These are phyloP conservation scores for Durio zibethinus DNA, from an alignment of 345 rosid genomes.

Conservation along the genomic window DNA sequence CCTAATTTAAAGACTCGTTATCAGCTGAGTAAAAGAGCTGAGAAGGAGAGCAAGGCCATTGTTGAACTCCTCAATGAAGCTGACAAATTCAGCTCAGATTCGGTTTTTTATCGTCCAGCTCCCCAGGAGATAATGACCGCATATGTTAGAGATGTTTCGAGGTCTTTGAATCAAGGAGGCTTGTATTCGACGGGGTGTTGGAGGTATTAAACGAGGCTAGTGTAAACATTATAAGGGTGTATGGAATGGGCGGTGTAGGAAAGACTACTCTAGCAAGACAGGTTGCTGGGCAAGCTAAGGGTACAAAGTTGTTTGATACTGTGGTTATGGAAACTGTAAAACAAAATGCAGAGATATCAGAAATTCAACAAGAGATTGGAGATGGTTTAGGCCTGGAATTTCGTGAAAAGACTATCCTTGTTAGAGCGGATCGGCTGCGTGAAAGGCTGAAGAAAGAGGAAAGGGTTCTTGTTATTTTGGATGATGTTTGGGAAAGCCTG, in stretches of 20 bases:
- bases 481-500: background rate
- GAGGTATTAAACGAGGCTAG: background rate
- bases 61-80: slow-evolving; percentile 4
- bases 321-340: slow-evolving; percentile 10
- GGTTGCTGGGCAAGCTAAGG: background rate
- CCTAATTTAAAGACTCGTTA: background rate
- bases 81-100: background rate
- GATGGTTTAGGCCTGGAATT: slow-evolving; percentile 3
- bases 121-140: background rate
- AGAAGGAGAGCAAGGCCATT: background rate
- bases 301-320: slow-evolving; percentile 10
- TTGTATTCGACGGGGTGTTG: background rate
- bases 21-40: slow-evolving; percentile 12
- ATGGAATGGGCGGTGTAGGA: slow-evolving; percentile 24
- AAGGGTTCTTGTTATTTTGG: background rate
- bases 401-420: background rate
- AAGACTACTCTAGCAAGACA: slow-evolving; percentile 17
- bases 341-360: background rate
- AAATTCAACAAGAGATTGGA: slow-evolving; percentile 10
- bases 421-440: background rate
- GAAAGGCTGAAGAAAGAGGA: slow-evolving; percentile 4
- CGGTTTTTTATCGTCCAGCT: background rate
- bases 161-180: background rate
- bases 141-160: background rate
- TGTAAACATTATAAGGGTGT: slow-evolving; percentile 17